Evolutionary conservation across 371 early-diverging fungal genomes (phyloP), one percentile per base, ranked within the genome.

Genomic region (Apophysomyces variabilis): DNA sequence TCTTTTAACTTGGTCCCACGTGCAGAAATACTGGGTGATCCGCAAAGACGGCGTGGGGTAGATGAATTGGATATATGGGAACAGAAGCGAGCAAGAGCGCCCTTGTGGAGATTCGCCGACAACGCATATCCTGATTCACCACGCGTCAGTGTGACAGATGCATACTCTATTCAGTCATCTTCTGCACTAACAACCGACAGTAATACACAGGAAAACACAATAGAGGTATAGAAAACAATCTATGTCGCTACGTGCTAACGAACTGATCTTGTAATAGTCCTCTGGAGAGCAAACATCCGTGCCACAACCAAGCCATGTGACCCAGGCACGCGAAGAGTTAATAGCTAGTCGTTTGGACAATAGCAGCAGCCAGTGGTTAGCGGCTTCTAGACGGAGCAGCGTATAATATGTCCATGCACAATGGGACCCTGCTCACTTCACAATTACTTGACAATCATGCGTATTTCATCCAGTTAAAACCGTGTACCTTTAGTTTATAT

Each of bases 21-120:
- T 0, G 62, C 66, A 11, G 77, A 77, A 26, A 76, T 82, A 26
- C 70, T 63, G 68, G 57, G 56, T 1, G 79, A 82, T 61, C 82
- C 82, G 13, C 46, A 66, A 13, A 69, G 79, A 16, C 67, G 78
- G 60, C 68, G 79, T 16, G 82, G 82, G 11, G 74, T 82, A 16
- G 78, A 82, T 39, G 82, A 74, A 65, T 5, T 79, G 3, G 82
- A 70, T 21, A 46, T 82, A 37, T 75, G 74, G 74, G 82, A 78
- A 38, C 43, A 66, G 35, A 73, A 71, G 41, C 60, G 73, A 14
- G 46, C 59, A 8, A 36, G 38, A 38, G 58, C 67, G 11, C 21
- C 61, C 1, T 8, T 66, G 46, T 70, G 70, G 70, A 58, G 62
- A 13, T 65, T 73, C 38, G 44, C 68, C 3, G 16, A 46, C 50